Evolutionary conservation across 1,284 basidiomycete genomes (phyloP), one percentile per base, ranked within the genome.

Genomic region (Cutaneotrichosporon dermatis): DNA sequence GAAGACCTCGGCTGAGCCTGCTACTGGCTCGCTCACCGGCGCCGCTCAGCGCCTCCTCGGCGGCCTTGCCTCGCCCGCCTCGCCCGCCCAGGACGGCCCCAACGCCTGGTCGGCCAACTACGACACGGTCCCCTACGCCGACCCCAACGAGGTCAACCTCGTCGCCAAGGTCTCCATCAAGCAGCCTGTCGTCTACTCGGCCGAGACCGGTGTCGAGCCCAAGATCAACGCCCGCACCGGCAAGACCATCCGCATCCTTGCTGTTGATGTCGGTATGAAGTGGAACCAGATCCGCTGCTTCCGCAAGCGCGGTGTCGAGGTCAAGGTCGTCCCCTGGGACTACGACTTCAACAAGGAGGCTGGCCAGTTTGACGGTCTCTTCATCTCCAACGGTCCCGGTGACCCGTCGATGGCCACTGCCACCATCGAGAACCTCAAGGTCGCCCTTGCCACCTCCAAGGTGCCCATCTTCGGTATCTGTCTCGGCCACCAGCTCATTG

Each of bases 201-300:
- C 78, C 41, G 74, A 79, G 42, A 71, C 79, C 51, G 82, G 82
- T 46, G 76, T 77, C 41, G 76, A 76, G 6, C 81, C 85, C 36
- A 83, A 83, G 61, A 73, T 86, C 54, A 92, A 99, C 77, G 90
- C 92, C 2, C 87, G 86, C 2, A 83, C 82, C 25, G 85, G 85
- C 52, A 86, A 93, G 53, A 82, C 86, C 1, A 76, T 99, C 42
- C 88, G 96, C 63, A 85, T 99, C 52, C 74, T 99, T 25, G 92
- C 92, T 4, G 81, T 99, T 59, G 96, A 99, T 77, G 94, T 99
- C 57, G 96, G 96, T 46, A 98, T 99, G 90, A 99, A 99, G 81
- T 95, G 89, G 81, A 99, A 99, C 80, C 96, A 99, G 79, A 95
- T 99, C 69, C 86, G 96, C 50, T 99, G 95, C 82, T 97, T 99